Evolutionary conservation across 495 filamentous ascomycete genomes (phyloP), one percentile per base, ranked within the genome.

Genomic region (Aspergillus egyptiacus): DNA sequence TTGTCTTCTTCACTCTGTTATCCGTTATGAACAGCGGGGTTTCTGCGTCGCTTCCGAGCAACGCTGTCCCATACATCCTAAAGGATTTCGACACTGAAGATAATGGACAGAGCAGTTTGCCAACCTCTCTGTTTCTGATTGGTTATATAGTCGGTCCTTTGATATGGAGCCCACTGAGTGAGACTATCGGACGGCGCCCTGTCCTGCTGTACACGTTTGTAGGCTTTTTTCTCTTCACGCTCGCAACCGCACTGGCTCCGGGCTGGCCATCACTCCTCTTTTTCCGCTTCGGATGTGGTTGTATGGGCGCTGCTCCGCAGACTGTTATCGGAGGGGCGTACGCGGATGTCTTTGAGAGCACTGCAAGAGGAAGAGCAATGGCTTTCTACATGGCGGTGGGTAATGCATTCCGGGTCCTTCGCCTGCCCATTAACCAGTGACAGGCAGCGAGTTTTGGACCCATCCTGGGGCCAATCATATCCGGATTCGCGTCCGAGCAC

Each of bases 21-120:
- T 63, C 78, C 10, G 83, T 90, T 19, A 59, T 88, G 48, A 91
- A 89, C 61, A 82, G 79, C 35, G 89, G 85, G 11, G 75, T 91
- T 56, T 81, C 82, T 0, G 80, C 79, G 19, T 75, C 84, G 0
- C 61, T 93, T 5, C 83, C 86, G 0, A 80, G 80, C 53, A 85
- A 81, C 61, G 78, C 79, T 33, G 76, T 80, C 31, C 75, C 72
- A 7, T 74, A 68, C 37, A 72, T 71, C 54, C 63, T 68, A 60
- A 53, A 67, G n/a, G 62, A 69, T n/a, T 70, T 71, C 51, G 28
- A 59, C 38, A 41, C 62, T 20, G 49, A 52, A 69, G 68, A 61
- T 14, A 27, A 68, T 49, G 42, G 57, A 6, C 71, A 80, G 31
- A 72, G 79, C 31, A 79, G 85, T 15, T 70, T 93, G 6, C 87